Evolutionary conservation across 495 filamentous ascomycete genomes (phyloP), one percentile per base, ranked within the genome.

Genomic region (Monascus purpureus): DNA sequence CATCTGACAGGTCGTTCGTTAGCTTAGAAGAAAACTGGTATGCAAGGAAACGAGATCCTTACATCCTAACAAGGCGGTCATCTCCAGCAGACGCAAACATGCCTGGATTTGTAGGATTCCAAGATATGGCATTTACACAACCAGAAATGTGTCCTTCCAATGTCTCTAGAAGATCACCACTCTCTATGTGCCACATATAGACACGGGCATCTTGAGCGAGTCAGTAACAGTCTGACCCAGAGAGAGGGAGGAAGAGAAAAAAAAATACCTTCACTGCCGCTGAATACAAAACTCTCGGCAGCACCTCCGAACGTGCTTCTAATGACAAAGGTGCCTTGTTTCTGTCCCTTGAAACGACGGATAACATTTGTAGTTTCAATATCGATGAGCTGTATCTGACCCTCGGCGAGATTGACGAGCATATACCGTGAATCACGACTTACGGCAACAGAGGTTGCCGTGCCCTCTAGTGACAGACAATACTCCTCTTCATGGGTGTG

Each of bases 1-100:
- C 61, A 65, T 32, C 61, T 65, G 16, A 6, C 31, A 20, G 2
- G 28, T 19, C 34, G 40, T 28, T 20, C 33, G 40, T 61, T 34
- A 61, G 50, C 7, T 31, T 11, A 17, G n/a, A n/a, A 4, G 8
- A 15, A 13, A 19, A 32, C 26, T 5, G 2, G 28, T 31, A 30
- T 16, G 5, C 16, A 32, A 38, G 6, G 13, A 13, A 25, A 16
- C 15, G 18, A 13, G 17, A 12, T 12, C n/a, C 50, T 46, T 67
- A 93, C 87, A 97, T 93, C 52, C 81, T 75, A 33, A 96, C 77
- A 45, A 71, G 74, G 25, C 61, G 57, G 45, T 97, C 90, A 50
- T 97, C 90, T 3, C 90, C 88, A 37, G 82, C 86, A 8, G 84
- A 82, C 6, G 86, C 90, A 53, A 94, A 93, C 68, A 94, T 77